Base-by-base conservation (phyloP, 2,329 filamentous ascomycete genomes). In the Microcera coccophila region DNA sequence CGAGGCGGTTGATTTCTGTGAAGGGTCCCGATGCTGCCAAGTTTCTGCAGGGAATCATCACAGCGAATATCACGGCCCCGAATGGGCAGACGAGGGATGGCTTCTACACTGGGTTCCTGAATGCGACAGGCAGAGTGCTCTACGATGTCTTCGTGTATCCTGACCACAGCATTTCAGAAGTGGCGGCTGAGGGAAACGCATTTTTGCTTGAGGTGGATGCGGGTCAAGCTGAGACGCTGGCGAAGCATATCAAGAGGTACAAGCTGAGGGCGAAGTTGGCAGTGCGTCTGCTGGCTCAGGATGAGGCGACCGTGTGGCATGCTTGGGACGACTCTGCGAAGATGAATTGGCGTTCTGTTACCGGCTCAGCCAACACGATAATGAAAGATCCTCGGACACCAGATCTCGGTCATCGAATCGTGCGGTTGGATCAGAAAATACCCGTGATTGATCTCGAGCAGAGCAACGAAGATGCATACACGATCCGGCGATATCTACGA, bases 91-190 rank as follows among this genome's bases (percentile, higher is more conserved):
- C 67, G 2, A 64, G 65, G 18, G 66, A 70, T 1, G 84, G 81
- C 4, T 82, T 85, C 63, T 97, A 95, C 66, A 76, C 85, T 5
- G 88, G 83, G 1, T 95, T 98, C 59, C 74, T 98, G 32, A 95
- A 86, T 53, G 88, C 91, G 7, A 80, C 81, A 47, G 93, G 93
- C 32, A 80, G 90, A 44, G 78, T 98, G 9, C 71, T 96, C 33
- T 80, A 91, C 69, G 93, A 98, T 68, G 85, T 90, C 39, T 95
- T 97, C 65, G 74, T 98, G 36, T 96, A 95, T 71, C 84, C 82
- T 0, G 69, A 79, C 50, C 59, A 67, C 35, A 55, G 52, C 40
- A 58, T 46, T 36, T 53, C 53, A 5, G 57, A 54, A 11, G 41
- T 53, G 14, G 45, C 55, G 20, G 48, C 39, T 4, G 54, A 55